Evolutionary conservation across 2,329 filamentous ascomycete species (phyloP).

Genomic region (Hawksworthiomyces lignivorus): DNA sequence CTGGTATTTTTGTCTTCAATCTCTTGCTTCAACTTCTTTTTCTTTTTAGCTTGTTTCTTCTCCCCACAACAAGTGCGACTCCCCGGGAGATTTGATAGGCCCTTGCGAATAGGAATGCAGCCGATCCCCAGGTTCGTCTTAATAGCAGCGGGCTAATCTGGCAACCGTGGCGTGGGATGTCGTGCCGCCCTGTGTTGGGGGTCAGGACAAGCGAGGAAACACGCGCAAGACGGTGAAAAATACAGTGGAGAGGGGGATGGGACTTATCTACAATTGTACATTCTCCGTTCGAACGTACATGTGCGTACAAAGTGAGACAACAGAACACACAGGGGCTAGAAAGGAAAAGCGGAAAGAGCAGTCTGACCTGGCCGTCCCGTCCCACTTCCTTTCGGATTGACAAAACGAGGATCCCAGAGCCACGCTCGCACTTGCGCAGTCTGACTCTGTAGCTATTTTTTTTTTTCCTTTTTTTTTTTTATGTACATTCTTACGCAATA

Average conservation of each 20-base stretch:
- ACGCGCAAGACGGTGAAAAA: neutral
- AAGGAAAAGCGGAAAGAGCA: neutral
- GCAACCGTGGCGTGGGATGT: constrained; percentile 9
- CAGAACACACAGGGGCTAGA: no score
- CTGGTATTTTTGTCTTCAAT: no score
- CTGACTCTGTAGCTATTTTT: no score
- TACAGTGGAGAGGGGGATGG: neutral
- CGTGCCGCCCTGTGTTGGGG: constrained; percentile 5
- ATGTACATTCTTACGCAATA: no score
- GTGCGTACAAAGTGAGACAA: neutral
- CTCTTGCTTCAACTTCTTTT: neutral
- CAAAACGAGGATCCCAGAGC: neutral
- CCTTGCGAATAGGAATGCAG: constrained; percentile 13
- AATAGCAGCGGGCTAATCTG: constrained; percentile 6
- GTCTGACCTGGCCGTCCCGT: constrained; percentile 1
- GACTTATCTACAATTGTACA: no score
- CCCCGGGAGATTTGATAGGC: constrained; percentile 11
- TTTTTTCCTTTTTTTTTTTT: no score
- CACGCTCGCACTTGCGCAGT: no score
- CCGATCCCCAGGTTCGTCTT: constrained; percentile 15
- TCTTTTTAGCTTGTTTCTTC: neutral
- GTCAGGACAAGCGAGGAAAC: neutral
- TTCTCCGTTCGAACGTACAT: no score
- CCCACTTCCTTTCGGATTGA: constrained; percentile 4
- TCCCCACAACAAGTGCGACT: constrained; percentile 12